These are phyloP conservation scores for Zhuliangozyma parablackwelliae DNA, from an alignment of 1,139 yeast genomes.

Conservation along the genomic window DNA sequence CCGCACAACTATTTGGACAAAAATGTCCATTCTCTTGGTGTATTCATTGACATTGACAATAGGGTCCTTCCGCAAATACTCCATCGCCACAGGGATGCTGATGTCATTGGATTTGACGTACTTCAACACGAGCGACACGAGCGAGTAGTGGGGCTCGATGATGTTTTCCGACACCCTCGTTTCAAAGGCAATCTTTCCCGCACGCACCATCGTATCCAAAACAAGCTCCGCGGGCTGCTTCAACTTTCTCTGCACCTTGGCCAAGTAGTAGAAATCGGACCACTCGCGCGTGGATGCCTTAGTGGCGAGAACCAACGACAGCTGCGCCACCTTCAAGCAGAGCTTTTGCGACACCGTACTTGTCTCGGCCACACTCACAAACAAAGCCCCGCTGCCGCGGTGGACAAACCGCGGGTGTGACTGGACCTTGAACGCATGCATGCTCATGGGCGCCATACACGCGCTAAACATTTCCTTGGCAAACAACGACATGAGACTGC, in stretches of 20 bases:
- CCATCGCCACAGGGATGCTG: slow-evolving; percentile 29
- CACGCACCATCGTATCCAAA: slow-evolving; percentile 32
- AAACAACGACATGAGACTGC: slow-evolving; percentile 52
- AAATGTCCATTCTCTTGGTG: slow-evolving; percentile 17
- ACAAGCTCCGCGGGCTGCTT: slow-evolving; percentile 24
- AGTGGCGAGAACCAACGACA: slow-evolving; percentile 41
- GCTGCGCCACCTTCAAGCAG: slow-evolving; percentile 34
- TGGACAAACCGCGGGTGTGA: slow-evolving; percentile 32
- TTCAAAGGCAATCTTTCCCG: slow-evolving; percentile 25
- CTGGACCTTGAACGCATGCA: slow-evolving; percentile 45
- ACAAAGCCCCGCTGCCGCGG: slow-evolving; percentile 17
- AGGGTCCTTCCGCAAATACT: slow-evolving; percentile 33
- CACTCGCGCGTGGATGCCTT: slow-evolving; percentile 50
- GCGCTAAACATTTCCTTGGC: slow-evolving; percentile 63
- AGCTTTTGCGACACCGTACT: slow-evolving; percentile 21
- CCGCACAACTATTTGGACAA: slow-evolving; percentile 17
- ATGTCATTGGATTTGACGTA: slow-evolving; percentile 38
- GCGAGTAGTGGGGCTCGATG: slow-evolving; percentile 70
- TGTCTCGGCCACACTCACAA: slow-evolving; percentile 19
- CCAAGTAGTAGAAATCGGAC: slow-evolving; percentile 55
- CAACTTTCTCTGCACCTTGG: slow-evolving; percentile 57
- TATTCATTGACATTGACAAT: slow-evolving; percentile 13
- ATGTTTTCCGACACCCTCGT: slow-evolving; percentile 42
- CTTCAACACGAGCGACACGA: slow-evolving; percentile 59
- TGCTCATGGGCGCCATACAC: slow-evolving; percentile 63